Conservation (phyloP, 306 rosid genomes). For the Ormosia semicastrata region DNA sequence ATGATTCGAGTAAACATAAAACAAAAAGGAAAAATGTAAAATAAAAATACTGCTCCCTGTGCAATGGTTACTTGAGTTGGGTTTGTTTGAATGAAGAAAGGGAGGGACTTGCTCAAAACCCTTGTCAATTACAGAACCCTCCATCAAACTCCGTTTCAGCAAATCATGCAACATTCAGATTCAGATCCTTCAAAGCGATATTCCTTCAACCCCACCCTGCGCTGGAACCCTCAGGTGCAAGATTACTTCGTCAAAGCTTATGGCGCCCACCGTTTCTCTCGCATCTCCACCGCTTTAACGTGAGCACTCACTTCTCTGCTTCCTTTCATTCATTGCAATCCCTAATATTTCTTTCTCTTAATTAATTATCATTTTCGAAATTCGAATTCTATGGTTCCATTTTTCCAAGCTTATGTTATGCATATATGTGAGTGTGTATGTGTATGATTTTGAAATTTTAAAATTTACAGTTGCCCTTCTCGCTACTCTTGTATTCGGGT, state of each 20-base stretch:
- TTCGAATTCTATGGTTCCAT: not conserved
- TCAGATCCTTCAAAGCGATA: conserved; percentile 45
- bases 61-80: too few species aligned
- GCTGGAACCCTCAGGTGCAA: conserved; percentile 68
- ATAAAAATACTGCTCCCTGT: too few species aligned
- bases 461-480: conserved; percentile 64
- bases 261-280: conserved; percentile 68
- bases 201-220: conserved; percentile 57
- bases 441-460: not conserved
- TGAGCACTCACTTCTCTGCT: conserved; percentile 11
- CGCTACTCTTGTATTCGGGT: conserved; percentile 91
- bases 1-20: too few species aligned
- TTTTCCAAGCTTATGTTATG: not conserved
- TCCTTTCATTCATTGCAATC: not conserved
- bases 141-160: conserved; percentile 17
- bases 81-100: conserved; percentile 71
- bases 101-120: conserved; percentile 51
- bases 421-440: not conserved
- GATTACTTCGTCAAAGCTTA: conserved; percentile 70
- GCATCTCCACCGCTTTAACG: conserved; percentile 81
- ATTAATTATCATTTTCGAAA: not conserved
- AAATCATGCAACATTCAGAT: conserved; percentile 44
- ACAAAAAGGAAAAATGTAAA: too few species aligned
- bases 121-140: conserved; percentile 11
- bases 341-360: not conserved